Base-by-base conservation (phyloP, 2,329 filamentous ascomycete genomes). In the Meredithiella fracta region DNA sequence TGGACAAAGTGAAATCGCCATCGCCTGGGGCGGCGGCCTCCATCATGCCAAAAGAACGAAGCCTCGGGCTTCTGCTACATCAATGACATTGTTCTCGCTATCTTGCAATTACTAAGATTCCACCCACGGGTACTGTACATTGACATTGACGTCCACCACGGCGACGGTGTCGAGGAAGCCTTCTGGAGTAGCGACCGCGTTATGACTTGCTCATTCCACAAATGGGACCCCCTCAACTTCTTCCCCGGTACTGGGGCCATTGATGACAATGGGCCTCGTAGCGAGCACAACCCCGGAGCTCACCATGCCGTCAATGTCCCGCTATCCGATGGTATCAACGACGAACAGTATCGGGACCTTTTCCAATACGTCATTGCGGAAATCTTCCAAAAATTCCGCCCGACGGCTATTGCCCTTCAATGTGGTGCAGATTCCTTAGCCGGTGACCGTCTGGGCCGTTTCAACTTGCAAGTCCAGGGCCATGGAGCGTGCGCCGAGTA, bases 51-150 rank as follows among this genome's bases (percentile, higher is more conserved):
- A 97, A 92, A 91, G 66, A 80, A 84, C 54, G 89, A 95, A 69
- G 91, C 92, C 0, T 91, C 85, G 14, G 92, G 92, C 0, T 98
- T 98, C 69, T 98, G 92, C 72, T 98, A 98, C 71, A 89, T 97
- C 71, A 98, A 98, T 68, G 92, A 98, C 68, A 97, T 97, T 63
- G 92, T 97, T 58, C 78, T 98, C 50, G 88, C 86, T 37, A 92
- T 96, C 63, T 77, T 97, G 38, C 85, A 96, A 66, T 78, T 98
- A 8, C 74, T 97, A 15, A 83, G 86, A 29, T 78, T 83, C 64
- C 80, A 90, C 63, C 82, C 88, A 15, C 84, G 90, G 51, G 90
- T 97, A 6, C 75, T 97, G 58, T 96, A 97, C 68, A 90, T 97
- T 63, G 88, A 94, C 65, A 94, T 94, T 62, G 88, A 94, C 66